Percentiles rank a stretch among this genome's conserved stretches.
These are phyloP conservation scores for Quercus lobata DNA, from an alignment of 331 rosid species.

Conservation along the genomic window DNA sequence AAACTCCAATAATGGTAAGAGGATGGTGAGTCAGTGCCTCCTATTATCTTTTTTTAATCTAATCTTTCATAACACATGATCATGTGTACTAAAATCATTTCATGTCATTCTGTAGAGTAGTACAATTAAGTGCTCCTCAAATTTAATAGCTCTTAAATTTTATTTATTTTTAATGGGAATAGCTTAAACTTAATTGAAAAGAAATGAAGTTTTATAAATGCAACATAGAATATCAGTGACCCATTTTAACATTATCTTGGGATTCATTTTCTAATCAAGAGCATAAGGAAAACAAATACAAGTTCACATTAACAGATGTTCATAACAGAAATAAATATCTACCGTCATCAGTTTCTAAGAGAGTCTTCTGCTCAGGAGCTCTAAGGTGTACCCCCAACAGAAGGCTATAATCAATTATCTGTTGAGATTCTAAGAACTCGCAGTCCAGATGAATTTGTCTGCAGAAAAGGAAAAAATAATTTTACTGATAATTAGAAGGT, in stretches of 20 bases:
- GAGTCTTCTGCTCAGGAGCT: constrained; percentile 74
- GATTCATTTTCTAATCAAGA: constrained; percentile 5
- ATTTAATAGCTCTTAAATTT: too few relatives aligned
- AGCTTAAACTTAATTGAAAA: not conserved
- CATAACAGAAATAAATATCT: constrained; percentile 17
- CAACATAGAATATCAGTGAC: not conserved
- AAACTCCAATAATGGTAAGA: not conserved
- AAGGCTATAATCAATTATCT: constrained; percentile 82
- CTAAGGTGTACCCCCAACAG: constrained; percentile 83
- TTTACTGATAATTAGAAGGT: not conserved
- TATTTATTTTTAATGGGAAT: too few relatives aligned
- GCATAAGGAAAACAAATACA: not conserved
- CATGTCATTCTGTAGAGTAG: not conserved
- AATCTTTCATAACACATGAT: too few relatives aligned
- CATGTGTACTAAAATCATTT: not conserved
- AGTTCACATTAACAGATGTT: not conserved
- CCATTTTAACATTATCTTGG: not conserved
- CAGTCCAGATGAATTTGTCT: constrained; percentile 78
- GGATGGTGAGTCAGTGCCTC: not conserved
- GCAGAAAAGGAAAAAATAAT: constrained; percentile 25
- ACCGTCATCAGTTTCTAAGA: constrained; percentile 50
- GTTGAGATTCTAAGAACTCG: constrained; percentile 73
- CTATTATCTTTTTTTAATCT: not conserved
- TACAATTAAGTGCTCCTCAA: not conserved
- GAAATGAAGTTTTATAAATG: not conserved